phyloP scores from a whole-genome alignment of 257 asterid species.

The Forsythia suspensa region DNA sequence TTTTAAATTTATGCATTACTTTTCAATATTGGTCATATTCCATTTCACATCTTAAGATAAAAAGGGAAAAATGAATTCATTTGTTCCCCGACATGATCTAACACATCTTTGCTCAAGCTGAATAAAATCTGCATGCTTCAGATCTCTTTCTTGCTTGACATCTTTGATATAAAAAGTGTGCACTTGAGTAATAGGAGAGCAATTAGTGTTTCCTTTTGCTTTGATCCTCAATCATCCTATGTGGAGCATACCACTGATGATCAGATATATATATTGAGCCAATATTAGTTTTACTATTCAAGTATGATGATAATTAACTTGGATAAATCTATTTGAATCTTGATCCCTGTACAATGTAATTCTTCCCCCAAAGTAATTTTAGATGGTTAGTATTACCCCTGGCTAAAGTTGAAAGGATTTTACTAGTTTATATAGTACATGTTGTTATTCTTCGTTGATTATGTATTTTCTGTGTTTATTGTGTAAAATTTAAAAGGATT shows the following conservation, averaged over 20 bases:
- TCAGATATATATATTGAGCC: background rate
- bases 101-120: background rate
- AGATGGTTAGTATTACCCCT: background rate
- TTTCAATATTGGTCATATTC: background rate
- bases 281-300: background rate
- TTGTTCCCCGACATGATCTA: background rate
- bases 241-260: background rate
- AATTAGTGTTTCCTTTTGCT: conserved; percentile 10
- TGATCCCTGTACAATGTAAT: background rate
- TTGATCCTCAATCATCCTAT: background rate
- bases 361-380: background rate
- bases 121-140: background rate
- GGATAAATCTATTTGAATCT: background rate
- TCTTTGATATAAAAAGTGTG: background rate
- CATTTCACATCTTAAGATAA: background rate
- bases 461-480: background rate
- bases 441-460: background rate
- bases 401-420: background rate
- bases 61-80: conserved; percentile 3
- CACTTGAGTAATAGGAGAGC: background rate
- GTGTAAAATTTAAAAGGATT: background rate
- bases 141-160: background rate
- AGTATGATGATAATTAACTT: background rate
- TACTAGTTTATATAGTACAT: background rate
- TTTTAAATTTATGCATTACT: background rate